Base-by-base conservation (phyloP, 2,329 filamentous ascomycete species). In the Plectosphaerella sp. region DNA sequence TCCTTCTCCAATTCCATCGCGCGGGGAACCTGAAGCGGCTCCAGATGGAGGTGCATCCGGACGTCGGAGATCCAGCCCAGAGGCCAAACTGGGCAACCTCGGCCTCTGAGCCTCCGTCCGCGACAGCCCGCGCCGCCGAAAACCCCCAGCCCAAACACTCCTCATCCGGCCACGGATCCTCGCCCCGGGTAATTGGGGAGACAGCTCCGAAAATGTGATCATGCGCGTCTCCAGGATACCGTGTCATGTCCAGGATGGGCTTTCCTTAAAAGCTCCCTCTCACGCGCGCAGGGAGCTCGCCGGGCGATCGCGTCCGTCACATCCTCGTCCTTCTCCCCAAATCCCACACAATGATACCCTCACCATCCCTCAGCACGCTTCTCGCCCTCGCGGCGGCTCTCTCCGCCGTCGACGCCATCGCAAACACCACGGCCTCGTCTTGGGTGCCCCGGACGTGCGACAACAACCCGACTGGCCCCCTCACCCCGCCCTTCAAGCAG, bases 81-180 rank as follows among this genome's bases (percentile, higher is more conserved):
- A 8, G 22, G 47, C 48, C 48, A 42, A 49, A 49, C 48, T 49
- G 28, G 48, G 48, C 48, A 49, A 49, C 28, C 25, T 49, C 48
- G 48, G 48, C 35, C 42, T 24, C 43, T 49, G 18, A 45, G 39
- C 48, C 48, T 49, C 48, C 48, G 48, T 43, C n/a, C 36, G 24
- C 25, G 39, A 22, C 18, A 24, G 20, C 39, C 39, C 22, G 24
- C 37, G 18, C 24, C 48, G 22, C 48, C 37, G 22, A 43, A 28
- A 25, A 5, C 20, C 12, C 18, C 43, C n/a, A n/a, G n/a, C n/a
- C 33, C 39, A 41, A 12, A 9, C 28, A 10, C 28, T 33, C 28
- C 28, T 33, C 28, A 49, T 42, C 36, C 18, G 39, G 48, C 36
- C 24, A 42, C 39, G 25, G 48, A 49, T 49, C 48, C 28, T 39